Evolutionary conservation across 176 grass and related monocot species (phyloP), one percentile per base, ranked within the genome.

Genomic region (Miscanthus lutarioriparius): DNA sequence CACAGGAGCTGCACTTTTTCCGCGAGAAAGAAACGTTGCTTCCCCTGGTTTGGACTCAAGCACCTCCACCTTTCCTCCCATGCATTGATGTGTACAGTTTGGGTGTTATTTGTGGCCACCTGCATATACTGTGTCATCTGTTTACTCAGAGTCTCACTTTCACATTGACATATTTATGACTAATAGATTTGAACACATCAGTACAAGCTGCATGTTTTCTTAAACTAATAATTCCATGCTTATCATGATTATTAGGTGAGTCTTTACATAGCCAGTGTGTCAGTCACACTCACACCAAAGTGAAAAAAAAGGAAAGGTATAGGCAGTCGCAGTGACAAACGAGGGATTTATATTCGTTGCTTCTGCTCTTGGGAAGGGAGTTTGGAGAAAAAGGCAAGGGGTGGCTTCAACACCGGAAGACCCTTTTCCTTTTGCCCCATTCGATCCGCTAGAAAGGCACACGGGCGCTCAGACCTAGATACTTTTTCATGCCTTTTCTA

Each of bases 241-340:
- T 75, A 53, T 54, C 74, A 83, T 88, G 80, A 83, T 88, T 83
- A 83, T 88, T 83, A 78, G 44, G 53, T 43, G 80, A 88, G 86
- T 78, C 80, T 88, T 88, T 78, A 30, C 54, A 79, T 83, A 51
- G 74, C 47, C 74, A 88, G 40, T 83, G 48, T 47, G 39, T 51
- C 11, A 44, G 43, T 44, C 43, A 11, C 11, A 44, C 41, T 44
- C 43, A 44, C 43, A 13, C 11, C 11, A 44, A 44, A 44, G 43
- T 44, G 10, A 13, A 44, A 44, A 11, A 40, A 41, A 39, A n/a
- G 11, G 0, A 41, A 77, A 43, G 23, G 33, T 14, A 27, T 14
- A 45, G 56, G 41, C 41, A 44, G 39, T 9, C 8, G 39, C 39
- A 40, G 39, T 79, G 74, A 78, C 74, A 83, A 78, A 78, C 54